These are phyloP conservation scores for Lipomyces mesembrius DNA, from an alignment of 805 yeast species.

Conservation along the genomic window DNA sequence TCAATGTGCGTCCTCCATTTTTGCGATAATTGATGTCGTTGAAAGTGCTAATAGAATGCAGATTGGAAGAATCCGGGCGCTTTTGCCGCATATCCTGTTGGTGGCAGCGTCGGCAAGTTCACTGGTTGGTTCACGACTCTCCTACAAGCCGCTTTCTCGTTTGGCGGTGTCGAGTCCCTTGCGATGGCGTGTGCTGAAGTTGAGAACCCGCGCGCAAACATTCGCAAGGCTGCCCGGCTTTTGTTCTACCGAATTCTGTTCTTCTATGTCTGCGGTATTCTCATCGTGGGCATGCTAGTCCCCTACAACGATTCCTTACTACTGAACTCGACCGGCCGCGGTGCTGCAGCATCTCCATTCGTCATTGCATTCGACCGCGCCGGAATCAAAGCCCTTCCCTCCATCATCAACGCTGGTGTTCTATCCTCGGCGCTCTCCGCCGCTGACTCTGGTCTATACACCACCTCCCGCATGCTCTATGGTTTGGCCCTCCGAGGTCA, in stretches of 20 bases:
- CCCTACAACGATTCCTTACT: slow-evolving; percentile 69
- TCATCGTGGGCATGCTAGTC: slow-evolving; percentile 78
- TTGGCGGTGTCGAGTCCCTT: slow-evolving; percentile 86
- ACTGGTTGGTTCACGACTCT: slow-evolving; percentile 65
- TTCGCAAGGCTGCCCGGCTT: slow-evolving; percentile 80
- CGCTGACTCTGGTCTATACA: slow-evolving; percentile 44
- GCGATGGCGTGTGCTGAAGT: slow-evolving; percentile 87
- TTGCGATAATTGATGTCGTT: neutral
- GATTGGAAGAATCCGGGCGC: slow-evolving; percentile 72
- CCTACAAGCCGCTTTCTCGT: slow-evolving; percentile 69
- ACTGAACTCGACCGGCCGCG: slow-evolving; percentile 61
- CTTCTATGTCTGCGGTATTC: slow-evolving; percentile 72
- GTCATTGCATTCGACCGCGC: slow-evolving; percentile 74
- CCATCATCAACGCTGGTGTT: slow-evolving; percentile 77
- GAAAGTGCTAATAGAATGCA: slow-evolving; percentile 24
- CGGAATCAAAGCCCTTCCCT: slow-evolving; percentile 68
- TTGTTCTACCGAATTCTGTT: slow-evolving; percentile 70
- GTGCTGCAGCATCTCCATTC: slow-evolving; percentile 80
- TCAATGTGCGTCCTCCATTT: slow-evolving; percentile 48
- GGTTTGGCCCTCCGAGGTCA: slow-evolving; percentile 73
- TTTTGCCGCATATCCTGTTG: slow-evolving; percentile 52
- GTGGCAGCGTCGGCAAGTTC: slow-evolving; percentile 56
- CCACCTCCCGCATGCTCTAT: slow-evolving; percentile 56
- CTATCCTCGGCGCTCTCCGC: slow-evolving; percentile 79
- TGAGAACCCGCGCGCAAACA: slow-evolving; percentile 65